Percentiles rank a stretch among this genome's conserved stretches.
Conservation (phyloP, 768 basidiomycete genomes). For the Tephrocybe sp. region DNA sequence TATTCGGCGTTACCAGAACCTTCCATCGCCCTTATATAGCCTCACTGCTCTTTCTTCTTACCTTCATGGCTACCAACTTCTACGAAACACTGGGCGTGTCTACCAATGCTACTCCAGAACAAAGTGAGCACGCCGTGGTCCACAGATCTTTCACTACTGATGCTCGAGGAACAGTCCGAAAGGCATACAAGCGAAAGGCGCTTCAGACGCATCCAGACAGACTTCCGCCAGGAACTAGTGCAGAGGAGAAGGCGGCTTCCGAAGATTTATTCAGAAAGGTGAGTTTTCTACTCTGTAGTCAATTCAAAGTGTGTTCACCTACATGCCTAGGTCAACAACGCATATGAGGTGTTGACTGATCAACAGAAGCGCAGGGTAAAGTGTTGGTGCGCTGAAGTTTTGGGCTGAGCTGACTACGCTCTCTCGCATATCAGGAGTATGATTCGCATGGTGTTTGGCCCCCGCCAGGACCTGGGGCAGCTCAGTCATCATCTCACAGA, state of each 20-base stretch:
- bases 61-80: slow-evolving; percentile 53
- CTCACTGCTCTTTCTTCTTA: background rate
- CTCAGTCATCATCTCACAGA: slow-evolving; percentile 12
- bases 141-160: background rate
- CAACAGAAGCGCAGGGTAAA: slow-evolving; percentile 55
- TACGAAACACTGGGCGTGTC: slow-evolving; percentile 64
- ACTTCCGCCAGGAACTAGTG: slow-evolving; percentile 52
- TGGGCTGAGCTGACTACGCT: background rate
- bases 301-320: background rate
- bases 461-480: slow-evolving; percentile 44
- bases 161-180: slow-evolving; percentile 51
- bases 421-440: slow-evolving; percentile 52
- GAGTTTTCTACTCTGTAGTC: background rate
- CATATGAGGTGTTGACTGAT: slow-evolving; percentile 75
- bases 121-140: slow-evolving; percentile 51
- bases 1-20: slow-evolving; percentile 33
- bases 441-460: slow-evolving; percentile 78
- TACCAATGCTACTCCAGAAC: slow-evolving; percentile 56
- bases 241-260: slow-evolving; percentile 55
- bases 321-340: slow-evolving; percentile 61
- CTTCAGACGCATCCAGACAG: slow-evolving; percentile 78
- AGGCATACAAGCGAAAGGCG: slow-evolving; percentile 75
- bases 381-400: background rate
- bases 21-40: slow-evolving; percentile 12
- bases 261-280: slow-evolving; percentile 57